These are phyloP conservation scores for Spiraea crenata DNA, from an alignment of 331 rosid genomes.

Conservation along the genomic window DNA sequence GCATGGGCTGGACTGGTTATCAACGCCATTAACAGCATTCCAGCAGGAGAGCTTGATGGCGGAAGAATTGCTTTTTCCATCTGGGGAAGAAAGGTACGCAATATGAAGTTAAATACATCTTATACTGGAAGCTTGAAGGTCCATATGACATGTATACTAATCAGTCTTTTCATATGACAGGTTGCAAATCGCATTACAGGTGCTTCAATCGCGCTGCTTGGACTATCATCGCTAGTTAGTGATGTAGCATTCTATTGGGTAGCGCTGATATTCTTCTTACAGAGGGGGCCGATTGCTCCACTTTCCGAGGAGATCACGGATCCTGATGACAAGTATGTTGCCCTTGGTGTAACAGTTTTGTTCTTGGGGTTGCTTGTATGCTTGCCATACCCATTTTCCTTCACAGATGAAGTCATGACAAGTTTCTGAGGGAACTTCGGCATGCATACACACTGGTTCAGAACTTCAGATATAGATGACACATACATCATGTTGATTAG, in stretches of 20 bases:
- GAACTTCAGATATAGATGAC: background rate
- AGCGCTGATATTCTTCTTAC: constrained; percentile 86
- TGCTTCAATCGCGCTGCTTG: constrained; percentile 71
- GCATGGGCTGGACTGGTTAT: constrained; percentile 99
- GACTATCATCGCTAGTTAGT: constrained; percentile 66
- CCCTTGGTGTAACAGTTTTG: constrained; percentile 74
- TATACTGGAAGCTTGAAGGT: constrained; percentile 10
- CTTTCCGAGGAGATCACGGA: constrained; percentile 85
- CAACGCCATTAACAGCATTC: constrained; percentile 95
- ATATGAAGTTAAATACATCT: constrained; percentile 12
- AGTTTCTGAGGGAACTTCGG: constrained; percentile 27
- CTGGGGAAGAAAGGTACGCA: constrained; percentile 94
- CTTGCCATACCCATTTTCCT: constrained; percentile 94
- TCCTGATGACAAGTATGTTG: constrained; percentile 78
- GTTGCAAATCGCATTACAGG: constrained; percentile 80
- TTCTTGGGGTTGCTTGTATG: constrained; percentile 87
- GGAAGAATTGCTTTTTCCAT: constrained; percentile 85
- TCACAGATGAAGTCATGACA: constrained; percentile 54
- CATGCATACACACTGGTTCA: constrained; percentile 6
- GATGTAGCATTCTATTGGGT: constrained; percentile 99
- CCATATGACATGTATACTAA: background rate
- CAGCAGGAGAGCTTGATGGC: constrained; percentile 97
- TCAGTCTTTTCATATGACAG: constrained; percentile 40
- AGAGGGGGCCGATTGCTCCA: constrained; percentile 97
- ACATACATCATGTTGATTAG: background rate